These are phyloP conservation scores for Trifolium subterraneum DNA, from an alignment of 306 rosid genomes.

Conservation along the genomic window DNA sequence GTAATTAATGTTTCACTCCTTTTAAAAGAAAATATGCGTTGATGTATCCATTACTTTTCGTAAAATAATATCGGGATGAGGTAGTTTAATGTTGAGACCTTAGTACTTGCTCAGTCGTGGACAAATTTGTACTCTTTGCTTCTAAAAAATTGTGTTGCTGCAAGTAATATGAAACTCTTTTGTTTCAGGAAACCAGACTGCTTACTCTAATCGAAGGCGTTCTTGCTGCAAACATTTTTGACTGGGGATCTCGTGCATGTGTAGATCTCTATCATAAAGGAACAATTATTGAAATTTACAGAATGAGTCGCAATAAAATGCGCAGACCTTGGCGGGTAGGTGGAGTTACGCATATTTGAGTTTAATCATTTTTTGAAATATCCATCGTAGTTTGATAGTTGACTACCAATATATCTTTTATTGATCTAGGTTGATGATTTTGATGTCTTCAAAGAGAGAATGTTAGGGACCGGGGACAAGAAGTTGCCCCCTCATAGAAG, in stretches of 20 bases:
- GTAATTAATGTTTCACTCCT: neutral
- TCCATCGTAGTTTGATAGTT: conserved; percentile 21
- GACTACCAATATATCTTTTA: conserved; percentile 23
- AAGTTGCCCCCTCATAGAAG: conserved; percentile 71
- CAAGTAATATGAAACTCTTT: conserved; percentile 32
- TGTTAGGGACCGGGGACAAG: conserved; percentile 68
- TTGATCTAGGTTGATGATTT: conserved; percentile 87
- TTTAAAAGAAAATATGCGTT: conserved; percentile 5
- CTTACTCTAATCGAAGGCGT: conserved; percentile 95
- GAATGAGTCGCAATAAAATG: conserved; percentile 99
- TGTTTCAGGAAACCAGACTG: conserved; percentile 81
- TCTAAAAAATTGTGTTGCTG: conserved; percentile 35
- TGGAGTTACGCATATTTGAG: conserved; percentile 26
- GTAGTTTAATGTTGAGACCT: conserved; percentile 13
- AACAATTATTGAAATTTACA: conserved; percentile 95
- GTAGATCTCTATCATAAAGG: conserved; percentile 98
- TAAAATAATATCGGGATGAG: conserved; percentile 15
- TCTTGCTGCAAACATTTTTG: conserved; percentile 97
- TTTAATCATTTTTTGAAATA: conserved; percentile 13
- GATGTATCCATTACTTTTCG: conserved; percentile 2
- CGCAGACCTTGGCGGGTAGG: conserved; percentile 93
- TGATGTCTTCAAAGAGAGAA: conserved; percentile 79
- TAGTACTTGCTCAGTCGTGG: neutral
- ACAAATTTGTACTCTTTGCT: conserved; percentile 13
- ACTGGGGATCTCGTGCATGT: conserved; percentile 99